Evolutionary conservation across 352 stramenopile genomes (phyloP).

Genomic region (Phytophthora foliorum): DNA sequence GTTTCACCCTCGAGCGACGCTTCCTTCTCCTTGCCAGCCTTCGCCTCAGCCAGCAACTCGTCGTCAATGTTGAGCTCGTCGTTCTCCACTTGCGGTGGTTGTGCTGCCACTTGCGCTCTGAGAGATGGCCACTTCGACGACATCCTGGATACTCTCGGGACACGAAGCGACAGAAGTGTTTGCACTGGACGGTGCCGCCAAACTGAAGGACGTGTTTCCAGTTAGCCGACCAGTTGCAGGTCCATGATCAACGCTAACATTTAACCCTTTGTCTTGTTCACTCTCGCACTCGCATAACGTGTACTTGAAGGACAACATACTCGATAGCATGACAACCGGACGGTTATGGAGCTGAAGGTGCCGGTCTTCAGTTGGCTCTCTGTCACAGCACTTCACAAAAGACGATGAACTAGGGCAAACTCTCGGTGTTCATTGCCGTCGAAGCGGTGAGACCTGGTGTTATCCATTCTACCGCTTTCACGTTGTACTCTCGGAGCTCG

Average conservation of each 20-base stretch:
- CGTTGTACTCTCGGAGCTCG: no score
- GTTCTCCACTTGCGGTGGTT: conserved; percentile 91
- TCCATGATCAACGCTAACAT: no score
- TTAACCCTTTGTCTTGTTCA: no score
- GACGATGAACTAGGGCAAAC: conserved; percentile 70
- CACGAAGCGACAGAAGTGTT: conserved; percentile 78
- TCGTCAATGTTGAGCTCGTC: conserved; percentile 73
- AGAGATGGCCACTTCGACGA: no score
- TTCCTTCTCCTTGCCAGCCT: conserved; percentile 24
- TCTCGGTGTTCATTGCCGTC: conserved; percentile 73
- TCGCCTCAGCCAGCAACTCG: conserved; percentile 30
- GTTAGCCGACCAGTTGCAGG: conserved; percentile 77
- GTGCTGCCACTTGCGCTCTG: conserved; percentile 81
- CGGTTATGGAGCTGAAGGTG: conserved; percentile 79
- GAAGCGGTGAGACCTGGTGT: no score
- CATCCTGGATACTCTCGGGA: conserved; percentile 83
- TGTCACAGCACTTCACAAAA: conserved; percentile 67
- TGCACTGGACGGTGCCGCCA: conserved; percentile 62
- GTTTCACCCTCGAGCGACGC: conserved; percentile 11
- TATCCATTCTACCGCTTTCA: no score
- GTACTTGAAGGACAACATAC: no score
- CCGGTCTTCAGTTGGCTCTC: conserved; percentile 85
- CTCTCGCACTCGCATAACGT: no score
- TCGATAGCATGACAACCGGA: no score
- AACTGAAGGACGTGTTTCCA: conserved; percentile 84